phyloP scores from a whole-genome alignment of 371 early-diverging fungal genomes.

The Lichtheimia hyalospora region DNA sequence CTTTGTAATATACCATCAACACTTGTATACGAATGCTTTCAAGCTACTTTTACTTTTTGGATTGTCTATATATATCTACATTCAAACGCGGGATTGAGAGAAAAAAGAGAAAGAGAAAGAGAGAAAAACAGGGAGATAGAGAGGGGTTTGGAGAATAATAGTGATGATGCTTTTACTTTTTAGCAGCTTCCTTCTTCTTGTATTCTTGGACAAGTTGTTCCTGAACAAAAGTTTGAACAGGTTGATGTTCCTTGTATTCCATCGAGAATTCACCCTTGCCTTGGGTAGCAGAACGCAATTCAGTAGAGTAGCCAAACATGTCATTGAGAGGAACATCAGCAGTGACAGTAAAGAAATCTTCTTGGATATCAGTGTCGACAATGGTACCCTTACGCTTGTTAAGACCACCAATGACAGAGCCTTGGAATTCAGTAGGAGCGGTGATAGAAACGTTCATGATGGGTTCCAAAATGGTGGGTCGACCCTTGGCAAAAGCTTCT shows the following conservation, averaged over 20 bases:
- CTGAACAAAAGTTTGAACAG: slow-evolving; percentile 82
- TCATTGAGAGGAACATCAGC: slow-evolving; percentile 93
- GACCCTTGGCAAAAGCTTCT: slow-evolving; percentile 83
- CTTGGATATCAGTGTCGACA: slow-evolving; percentile 90
- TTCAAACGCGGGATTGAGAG: not conserved
- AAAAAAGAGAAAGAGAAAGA: too few relatives aligned
- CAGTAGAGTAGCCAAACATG: slow-evolving; percentile 98
- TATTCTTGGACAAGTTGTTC: slow-evolving; percentile 85
- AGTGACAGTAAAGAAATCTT: slow-evolving; percentile 85
- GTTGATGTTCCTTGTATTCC: slow-evolving; percentile 92
- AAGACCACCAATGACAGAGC: slow-evolving; percentile 85
- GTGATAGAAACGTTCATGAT: slow-evolving; percentile 94
- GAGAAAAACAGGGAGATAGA: not conserved
- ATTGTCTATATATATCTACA: slow-evolving; percentile 1
- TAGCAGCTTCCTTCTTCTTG: slow-evolving; percentile 31
- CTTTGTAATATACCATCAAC: too few relatives aligned
- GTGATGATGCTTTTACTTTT: slow-evolving; percentile 1
- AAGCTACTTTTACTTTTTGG: not conserved
- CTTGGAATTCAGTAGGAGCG: slow-evolving; percentile 95
- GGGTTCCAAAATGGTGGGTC: slow-evolving; percentile 90
- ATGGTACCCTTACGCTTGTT: slow-evolving; percentile 98
- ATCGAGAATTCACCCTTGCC: slow-evolving; percentile 99
- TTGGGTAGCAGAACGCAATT: slow-evolving; percentile 91
- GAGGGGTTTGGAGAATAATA: not conserved
- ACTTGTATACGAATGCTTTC: too few relatives aligned